Conservation (phyloP, 495 filamentous ascomycete species). For the Clohesyomyces aquaticus region DNA sequence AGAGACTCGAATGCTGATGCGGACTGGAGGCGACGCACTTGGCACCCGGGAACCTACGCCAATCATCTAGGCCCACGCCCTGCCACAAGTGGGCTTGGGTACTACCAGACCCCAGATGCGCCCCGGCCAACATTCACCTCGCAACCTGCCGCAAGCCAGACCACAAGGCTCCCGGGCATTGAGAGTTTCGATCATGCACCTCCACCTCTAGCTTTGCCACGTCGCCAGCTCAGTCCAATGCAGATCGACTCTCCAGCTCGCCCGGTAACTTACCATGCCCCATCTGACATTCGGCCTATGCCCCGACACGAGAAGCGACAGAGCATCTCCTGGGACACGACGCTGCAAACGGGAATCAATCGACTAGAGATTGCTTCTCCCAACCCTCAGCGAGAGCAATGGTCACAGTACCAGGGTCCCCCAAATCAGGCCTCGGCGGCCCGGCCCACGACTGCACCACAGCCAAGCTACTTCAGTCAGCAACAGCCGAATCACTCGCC, state of each 20-base stretch:
- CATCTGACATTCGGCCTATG: slow-evolving; percentile 4
- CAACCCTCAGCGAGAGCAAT: slow-evolving; percentile 61
- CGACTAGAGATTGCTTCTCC: slow-evolving; percentile 69
- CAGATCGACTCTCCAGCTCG: slow-evolving; percentile 44
- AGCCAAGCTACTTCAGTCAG: slow-evolving; percentile 26
- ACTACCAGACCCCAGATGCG: slow-evolving; percentile 64
- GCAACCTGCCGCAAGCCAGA: slow-evolving; percentile 56
- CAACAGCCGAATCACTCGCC: slow-evolving; percentile 11
- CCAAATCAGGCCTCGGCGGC: slow-evolving; percentile 45
- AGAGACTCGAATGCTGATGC: slow-evolving; percentile 72
- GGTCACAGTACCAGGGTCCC: slow-evolving; percentile 56
- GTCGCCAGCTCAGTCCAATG: slow-evolving; percentile 49
- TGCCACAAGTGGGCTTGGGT: slow-evolving; percentile 63
- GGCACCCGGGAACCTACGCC: slow-evolving; percentile 80
- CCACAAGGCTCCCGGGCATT: slow-evolving; percentile 78
- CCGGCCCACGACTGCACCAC: slow-evolving; percentile 39
- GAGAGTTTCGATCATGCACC: slow-evolving; percentile 83
- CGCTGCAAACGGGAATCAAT: slow-evolving; percentile 72
- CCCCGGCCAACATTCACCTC: slow-evolving; percentile 57
- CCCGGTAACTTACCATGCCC: slow-evolving; percentile 38
- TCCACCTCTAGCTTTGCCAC: slow-evolving; percentile 64
- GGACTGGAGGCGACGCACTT: slow-evolving; percentile 80
- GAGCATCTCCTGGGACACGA: slow-evolving; percentile 66
- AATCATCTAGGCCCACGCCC: slow-evolving; percentile 52
- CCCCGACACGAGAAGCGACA: slow-evolving; percentile 41